Evolutionary conservation across 73 alveolate genomes (phyloP).

Genomic region (Tetrahymena thermophila): DNA sequence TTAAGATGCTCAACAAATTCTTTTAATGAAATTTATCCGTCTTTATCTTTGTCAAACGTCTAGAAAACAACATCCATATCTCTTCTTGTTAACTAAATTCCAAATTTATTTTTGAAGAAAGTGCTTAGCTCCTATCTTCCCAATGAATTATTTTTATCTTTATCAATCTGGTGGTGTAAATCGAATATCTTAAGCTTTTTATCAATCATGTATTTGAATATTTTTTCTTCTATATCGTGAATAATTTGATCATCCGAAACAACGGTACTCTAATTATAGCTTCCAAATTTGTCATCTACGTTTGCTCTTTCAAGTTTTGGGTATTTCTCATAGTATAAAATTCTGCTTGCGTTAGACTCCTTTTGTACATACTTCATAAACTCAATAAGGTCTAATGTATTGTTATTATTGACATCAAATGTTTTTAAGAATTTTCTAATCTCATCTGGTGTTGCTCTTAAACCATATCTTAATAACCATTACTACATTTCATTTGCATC

Average conservation of each 20-base stretch:
- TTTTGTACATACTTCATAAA: not conserved
- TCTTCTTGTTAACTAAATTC: not conserved
- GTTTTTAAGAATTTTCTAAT: not conserved
- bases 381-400: not conserved
- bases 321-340: not conserved
- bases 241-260: not conserved
- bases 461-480: not conserved
- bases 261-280: not conserved
- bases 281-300: not conserved
- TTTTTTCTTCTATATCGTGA: not conserved
- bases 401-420: not conserved
- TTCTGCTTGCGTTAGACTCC: not conserved
- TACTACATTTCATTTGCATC: not conserved
- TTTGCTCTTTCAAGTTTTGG: not conserved
- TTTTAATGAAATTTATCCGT: not conserved
- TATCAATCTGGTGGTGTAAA: not conserved
- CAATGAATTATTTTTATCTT: not conserved
- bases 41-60: not conserved
- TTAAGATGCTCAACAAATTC: not conserved
- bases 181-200: not conserved
- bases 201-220: not conserved
- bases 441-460: not conserved
- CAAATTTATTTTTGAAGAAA: not conserved
- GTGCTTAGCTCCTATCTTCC: not conserved
- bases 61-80: not conserved